Percentiles rank a stretch among this genome's conserved stretches.
Conservation (phyloP, 306 rosid species). For the Quillaja saponaria region DNA sequence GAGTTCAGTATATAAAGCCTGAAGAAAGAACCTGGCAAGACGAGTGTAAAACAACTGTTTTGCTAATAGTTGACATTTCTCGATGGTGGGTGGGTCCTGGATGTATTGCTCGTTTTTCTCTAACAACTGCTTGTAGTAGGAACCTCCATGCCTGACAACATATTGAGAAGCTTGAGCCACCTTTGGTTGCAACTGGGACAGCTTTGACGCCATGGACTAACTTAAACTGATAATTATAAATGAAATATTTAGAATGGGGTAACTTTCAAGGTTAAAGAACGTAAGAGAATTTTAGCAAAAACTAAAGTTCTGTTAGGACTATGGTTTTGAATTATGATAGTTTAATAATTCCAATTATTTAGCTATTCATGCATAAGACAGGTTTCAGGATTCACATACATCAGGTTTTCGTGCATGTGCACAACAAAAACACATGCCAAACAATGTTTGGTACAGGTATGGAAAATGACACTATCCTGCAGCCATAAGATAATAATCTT, state of each 20-base stretch:
- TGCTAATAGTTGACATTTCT: conserved; percentile 53
- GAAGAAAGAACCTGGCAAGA: conserved; percentile 47
- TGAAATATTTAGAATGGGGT: too few relatives aligned
- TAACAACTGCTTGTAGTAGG: conserved; percentile 45
- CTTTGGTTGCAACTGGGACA: conserved; percentile 46
- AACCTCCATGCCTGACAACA: conserved; percentile 31
- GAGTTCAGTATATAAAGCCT: not conserved
- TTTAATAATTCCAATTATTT: not conserved
- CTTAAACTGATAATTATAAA: too few relatives aligned
- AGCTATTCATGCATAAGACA: not conserved
- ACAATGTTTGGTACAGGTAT: too few relatives aligned
- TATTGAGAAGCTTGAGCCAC: conserved; percentile 37
- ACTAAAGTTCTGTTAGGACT: not conserved
- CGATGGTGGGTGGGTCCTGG: conserved; percentile 56
- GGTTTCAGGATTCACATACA: too few relatives aligned
- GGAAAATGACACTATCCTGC: too few relatives aligned
- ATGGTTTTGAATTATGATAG: not conserved
- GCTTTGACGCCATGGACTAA: conserved; percentile 48
- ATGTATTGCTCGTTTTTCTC: conserved; percentile 52
- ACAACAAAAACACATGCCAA: too few relatives aligned
- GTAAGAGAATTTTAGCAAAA: conserved; percentile 4
- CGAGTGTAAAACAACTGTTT: conserved; percentile 63
- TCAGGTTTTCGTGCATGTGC: too few relatives aligned
- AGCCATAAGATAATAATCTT: too few relatives aligned
- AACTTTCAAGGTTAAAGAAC: too few relatives aligned